Base-by-base conservation (phyloP, 352 stramenopile genomes). In the Phytophthora sansomeana region DNA sequence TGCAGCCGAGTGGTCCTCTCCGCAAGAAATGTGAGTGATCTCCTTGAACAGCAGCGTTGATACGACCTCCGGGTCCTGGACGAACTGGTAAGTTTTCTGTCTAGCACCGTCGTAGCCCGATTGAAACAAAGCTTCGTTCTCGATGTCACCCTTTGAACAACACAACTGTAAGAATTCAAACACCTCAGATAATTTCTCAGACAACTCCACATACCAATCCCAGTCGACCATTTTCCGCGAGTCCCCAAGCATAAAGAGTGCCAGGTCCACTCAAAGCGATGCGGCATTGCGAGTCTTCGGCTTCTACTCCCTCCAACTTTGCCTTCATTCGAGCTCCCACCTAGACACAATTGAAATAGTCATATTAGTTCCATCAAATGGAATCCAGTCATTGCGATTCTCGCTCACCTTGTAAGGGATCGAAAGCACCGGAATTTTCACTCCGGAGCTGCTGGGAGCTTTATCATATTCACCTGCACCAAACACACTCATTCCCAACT, bases 361-460 rank as follows among this genome's bases (percentile, higher is more conserved):
- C 5, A 43, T 41, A 17, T 6, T 16, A 43, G n/a, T n/a, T 21
- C 16, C 5, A 43, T 21, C 16, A 3, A 13, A 8, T 11, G 19
- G 5, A 43, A 43, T 6, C 16, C n/a, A 43, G 5, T n/a, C 16
- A 21, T 43, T 24, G 38, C 9, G 3, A 24, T 16, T 1, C n/a
- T 16, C 14, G 9, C 24, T 48, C 33, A 87, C 80, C 56, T 83
- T 67, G 49, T 85, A 85, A 9, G 85, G 59, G 17, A 91, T 77
- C 47, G 80, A 87, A 2, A 91, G 28, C 13, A 91, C 74, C 0
- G 85, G 83, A 51, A 93, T 85, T n/a, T 87, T 89, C 7, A 93
- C 72, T 1, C 79, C 76, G 4, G 78, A 60, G 5, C 57, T 77
- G 24, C 81, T 77, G 0, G 72, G 67, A 8, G 67, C 52, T 28